Base-by-base conservation (phyloP, 129 eudicot species). In the Tagetes erecta region DNA sequence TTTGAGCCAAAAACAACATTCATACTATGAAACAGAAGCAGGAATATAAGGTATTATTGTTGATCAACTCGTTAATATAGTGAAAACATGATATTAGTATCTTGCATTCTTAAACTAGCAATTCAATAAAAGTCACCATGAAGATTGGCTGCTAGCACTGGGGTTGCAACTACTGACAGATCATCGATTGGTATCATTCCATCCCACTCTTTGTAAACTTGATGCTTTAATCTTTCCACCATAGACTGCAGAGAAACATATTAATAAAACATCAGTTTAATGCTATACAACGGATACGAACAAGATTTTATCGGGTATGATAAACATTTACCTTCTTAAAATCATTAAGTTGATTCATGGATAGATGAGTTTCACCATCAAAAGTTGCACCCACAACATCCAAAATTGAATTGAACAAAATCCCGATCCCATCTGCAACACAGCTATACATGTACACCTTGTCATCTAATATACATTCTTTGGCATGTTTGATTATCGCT, bases 351-450 rank as follows among this genome's bases (percentile, higher is more conserved):
- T 63, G 57, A 68, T 86, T 86, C 63, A 84, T 33, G 56, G 83
- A 68, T 71, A 55, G 80, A 67, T 75, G 74, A 78, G 52, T 76
- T 71, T 80, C 81, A n/a, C 91, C 92, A 68, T 84, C 87, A 77
- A 89, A 84, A 31, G 85, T 80, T 52, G 86, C 97, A 42, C 88
- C 94, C 2, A 86, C 78, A 55, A 85, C 86, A 59, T 80, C 74
- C 80, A 78, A 81, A 71, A 86, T 70, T 64, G 91, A 86, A 75
- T 90, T 83, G 76, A 90, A 78, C 20, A 83, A 67, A 41, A 94
- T 74, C 65, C 68, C 82, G 35, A 80, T n/a, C 64, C 68, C 85
- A 41, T 75, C 84, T 60, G 69, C 77, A 49, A 78, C 81, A 59
- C 71, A 69, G 76, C 33, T 65, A 68, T 83, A 88, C 40, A 72